Conservation (phyloP, 805 yeast species). For the Candida hispaniensis region DNA sequence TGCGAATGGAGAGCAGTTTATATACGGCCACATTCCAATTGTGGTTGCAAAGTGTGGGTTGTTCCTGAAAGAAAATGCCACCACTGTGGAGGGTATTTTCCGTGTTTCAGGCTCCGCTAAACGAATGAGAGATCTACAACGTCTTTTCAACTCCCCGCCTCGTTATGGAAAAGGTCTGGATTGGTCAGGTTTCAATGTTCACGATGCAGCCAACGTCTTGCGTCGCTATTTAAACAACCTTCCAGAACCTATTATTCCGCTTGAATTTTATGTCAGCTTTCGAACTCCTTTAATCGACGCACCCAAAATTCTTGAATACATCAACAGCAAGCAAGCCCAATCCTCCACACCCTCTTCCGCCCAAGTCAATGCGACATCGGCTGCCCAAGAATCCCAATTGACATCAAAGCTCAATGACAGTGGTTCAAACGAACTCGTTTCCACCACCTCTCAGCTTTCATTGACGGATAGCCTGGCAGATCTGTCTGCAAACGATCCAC, state of each 20-base stretch:
- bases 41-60: conserved; percentile 95
- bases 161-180: conserved; percentile 74
- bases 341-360: conserved; percentile 4
- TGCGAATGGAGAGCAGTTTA: conserved; percentile 47
- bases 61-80: conserved; percentile 56
- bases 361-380: conserved; percentile 6
- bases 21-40: conserved; percentile 82
- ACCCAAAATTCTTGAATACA: conserved; percentile 54
- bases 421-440: conserved; percentile 6
- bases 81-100: conserved; percentile 81
- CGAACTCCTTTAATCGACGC: conserved; percentile 59
- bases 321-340: conserved; percentile 40
- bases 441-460: conserved; percentile 6
- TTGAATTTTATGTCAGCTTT: conserved; percentile 62
- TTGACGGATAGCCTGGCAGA: conserved; percentile 10
- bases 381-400: conserved; percentile 5
- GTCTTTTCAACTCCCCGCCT: conserved; percentile 76
- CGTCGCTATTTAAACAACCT: conserved; percentile 77
- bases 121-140: conserved; percentile 76
- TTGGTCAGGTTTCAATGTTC: conserved; percentile 93
- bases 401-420: conserved; percentile 5
- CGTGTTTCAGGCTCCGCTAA: conserved; percentile 87
- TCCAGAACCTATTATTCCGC: conserved; percentile 87
- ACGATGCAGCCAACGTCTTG: conserved; percentile 88
- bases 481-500: conserved; percentile 15